Base-by-base conservation (phyloP, 345 rosid species). In the Brassica juncea region DNA sequence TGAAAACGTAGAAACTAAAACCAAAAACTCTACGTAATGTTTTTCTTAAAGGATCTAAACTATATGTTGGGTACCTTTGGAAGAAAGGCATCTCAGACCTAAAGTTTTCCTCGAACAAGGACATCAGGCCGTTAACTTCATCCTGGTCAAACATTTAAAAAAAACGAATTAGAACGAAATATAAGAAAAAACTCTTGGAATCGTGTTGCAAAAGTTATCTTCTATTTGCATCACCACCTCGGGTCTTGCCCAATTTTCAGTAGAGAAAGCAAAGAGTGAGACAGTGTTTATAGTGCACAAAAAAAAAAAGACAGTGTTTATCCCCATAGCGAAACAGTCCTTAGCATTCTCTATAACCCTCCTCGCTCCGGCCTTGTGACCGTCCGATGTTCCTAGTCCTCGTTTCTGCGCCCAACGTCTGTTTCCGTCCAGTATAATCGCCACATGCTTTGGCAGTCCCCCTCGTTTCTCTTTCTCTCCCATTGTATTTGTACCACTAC, bases 351-450 rank as follows among this genome's bases (percentile, higher is more conserved):
- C 78, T 74, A 77, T 68, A 16, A 90, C 70, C 25, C 80, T 84
- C 66, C 54, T 68, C 0, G 82, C 89, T 9, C 96, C 92, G 1
- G 89, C 94, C 66, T 85, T 78, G 74, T 90, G 96, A 3, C 96
- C 97, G 0, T 81, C 80, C 2, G 80, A 55, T 35, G 88, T 35
- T 8, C 64, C 70, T 16, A 86, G 27, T 31, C 93, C 95, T 11
- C 84, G 84, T 63, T 84, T 84, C 58, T 82, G 74, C 3, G 92
- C 91, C 94, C 94, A 92, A 78, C 94, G 77, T 31, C 80, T 89
- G 73, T 86, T 90, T n/a, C 96, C 97, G 57, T 88, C 97, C 91
- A 92, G 85, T 62, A 92, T 87, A 30, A 90, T 72, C 37, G 97
- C 92, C 70, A 92, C 96, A 73, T 92, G 96, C 66, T 81, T 85